A percentile compares a stretch with the other conserved stretches of the same genome.
phyloP scores from a whole-genome alignment of 495 filamentous ascomycete species.

The Zalerion maritima region DNA sequence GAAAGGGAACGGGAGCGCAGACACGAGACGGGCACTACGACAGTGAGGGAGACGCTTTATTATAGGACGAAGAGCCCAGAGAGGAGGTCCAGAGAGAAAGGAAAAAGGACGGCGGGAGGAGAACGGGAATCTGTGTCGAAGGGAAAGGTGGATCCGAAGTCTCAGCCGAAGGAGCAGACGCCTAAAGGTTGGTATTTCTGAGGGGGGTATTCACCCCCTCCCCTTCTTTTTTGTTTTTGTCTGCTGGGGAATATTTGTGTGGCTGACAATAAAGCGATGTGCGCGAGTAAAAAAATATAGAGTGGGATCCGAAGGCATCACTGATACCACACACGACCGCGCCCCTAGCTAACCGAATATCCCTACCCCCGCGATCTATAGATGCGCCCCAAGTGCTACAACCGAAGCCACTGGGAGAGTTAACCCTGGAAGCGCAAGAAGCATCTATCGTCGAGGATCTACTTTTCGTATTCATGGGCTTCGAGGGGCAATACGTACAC shows the following conservation, averaged over 20 bases:
- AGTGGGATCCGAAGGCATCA: slow-evolving; percentile 74
- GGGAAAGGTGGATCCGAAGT: slow-evolving; percentile 30
- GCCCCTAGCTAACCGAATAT: slow-evolving; percentile 74
- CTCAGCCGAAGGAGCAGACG: slow-evolving; percentile 27
- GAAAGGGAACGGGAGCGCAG: slow-evolving; percentile 16
- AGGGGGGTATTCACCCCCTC: slow-evolving; percentile 12
- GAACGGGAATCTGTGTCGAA: slow-evolving; percentile 26
- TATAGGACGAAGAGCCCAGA: slow-evolving; percentile 50
- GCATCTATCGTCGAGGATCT: slow-evolving; percentile 76
- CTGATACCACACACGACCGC: slow-evolving; percentile 76
- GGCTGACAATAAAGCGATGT: too few species aligned
- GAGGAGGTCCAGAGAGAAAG: slow-evolving; percentile 35
- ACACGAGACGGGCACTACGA: slow-evolving; percentile 40
- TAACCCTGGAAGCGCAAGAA: slow-evolving; percentile 72
- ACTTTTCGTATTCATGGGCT: slow-evolving; percentile 95
- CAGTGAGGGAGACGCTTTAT: slow-evolving; percentile 49
- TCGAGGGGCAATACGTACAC: slow-evolving; percentile 90
- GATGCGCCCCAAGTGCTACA: slow-evolving; percentile 55
- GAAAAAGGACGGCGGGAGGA: slow-evolving; percentile 17
- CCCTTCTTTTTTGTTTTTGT: neutral
- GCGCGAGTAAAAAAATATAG: too few species aligned
- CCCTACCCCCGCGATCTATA: slow-evolving; percentile 65
- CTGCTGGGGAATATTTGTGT: too few species aligned
- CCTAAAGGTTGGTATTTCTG: slow-evolving; percentile 15
- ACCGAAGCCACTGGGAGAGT: slow-evolving; percentile 53